A percentile compares a stretch with the other conserved stretches of the same genome.
phyloP scores from a whole-genome alignment of 208 protist genomes.

The Acanthamoeba triangularis region DNA sequence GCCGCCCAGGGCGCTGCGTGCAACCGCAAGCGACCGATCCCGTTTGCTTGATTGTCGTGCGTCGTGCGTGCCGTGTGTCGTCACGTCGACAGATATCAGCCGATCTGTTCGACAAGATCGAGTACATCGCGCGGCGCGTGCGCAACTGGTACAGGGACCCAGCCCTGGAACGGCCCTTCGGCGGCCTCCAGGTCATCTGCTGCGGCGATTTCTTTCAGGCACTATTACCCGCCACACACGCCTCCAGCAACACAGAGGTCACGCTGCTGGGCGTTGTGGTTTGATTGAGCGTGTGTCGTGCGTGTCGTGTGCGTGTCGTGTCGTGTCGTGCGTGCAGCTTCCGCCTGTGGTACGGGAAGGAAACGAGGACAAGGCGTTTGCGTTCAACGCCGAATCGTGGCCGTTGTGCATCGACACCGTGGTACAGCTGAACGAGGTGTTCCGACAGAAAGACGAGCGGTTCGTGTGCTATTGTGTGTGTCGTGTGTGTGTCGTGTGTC shows the following conservation, averaged over 20 bases:
- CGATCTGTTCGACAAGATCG: conserved; percentile 85
- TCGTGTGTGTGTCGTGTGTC: not conserved
- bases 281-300: not conserved
- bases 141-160: not conserved
- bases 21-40: no score
- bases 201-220: conserved; percentile 85
- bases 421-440: conserved; percentile 33
- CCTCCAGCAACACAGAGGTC: not conserved
- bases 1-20: no score
- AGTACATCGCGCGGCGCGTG: conserved; percentile 77
- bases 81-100: not conserved
- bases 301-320: no score
- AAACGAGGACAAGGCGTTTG: not conserved
- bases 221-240: not conserved
- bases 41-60: no score
- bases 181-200: conserved; percentile 83
- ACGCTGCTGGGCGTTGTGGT: not conserved
- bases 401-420: not conserved
- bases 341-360: not conserved
- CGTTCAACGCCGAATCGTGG: conserved; percentile 48
- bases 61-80: not conserved
- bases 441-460: conserved; percentile 69
- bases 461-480: not conserved
- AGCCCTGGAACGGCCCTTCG: conserved; percentile 76
- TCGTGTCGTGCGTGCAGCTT: not conserved